Conservation (phyloP, 2,329 filamentous ascomycete genomes). For the Ophiostoma triangulosporum region DNA sequence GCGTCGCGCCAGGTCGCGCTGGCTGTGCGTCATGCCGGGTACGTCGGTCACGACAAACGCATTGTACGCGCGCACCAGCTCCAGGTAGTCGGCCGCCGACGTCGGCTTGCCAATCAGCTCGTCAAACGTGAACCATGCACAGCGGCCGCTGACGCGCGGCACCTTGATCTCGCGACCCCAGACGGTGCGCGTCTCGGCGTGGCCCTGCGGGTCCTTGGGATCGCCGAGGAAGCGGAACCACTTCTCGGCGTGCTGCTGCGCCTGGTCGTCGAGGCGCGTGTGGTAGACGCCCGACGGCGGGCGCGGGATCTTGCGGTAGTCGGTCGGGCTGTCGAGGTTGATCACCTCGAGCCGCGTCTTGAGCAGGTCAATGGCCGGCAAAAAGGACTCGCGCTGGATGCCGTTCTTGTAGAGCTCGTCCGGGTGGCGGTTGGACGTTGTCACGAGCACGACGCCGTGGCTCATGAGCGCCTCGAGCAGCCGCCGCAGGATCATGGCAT, state of each 20-base stretch:
- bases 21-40: conserved; percentile 76
- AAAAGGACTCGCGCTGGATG: conserved; percentile 87
- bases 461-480: conserved; percentile 86
- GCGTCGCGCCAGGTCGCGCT: conserved; percentile 74
- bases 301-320: conserved; percentile 93
- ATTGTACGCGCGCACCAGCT: conserved; percentile 79
- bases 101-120: conserved; percentile 82
- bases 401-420: conserved; percentile 97
- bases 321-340: conserved; percentile 87
- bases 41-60: conserved; percentile 86
- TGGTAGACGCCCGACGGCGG: conserved; percentile 92
- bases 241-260: conserved; percentile 70
- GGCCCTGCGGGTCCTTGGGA: conserved; percentile 58
- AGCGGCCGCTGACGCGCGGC: conserved; percentile 73
- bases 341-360: conserved; percentile 75
- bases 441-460: conserved; percentile 91
- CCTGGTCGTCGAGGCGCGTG: conserved; percentile 67
- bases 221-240: conserved; percentile 96
- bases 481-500: conserved; percentile 84
- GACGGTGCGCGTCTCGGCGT: conserved; percentile 65
- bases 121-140: conserved; percentile 83
- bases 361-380: conserved; percentile 87
- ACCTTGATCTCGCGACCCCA: conserved; percentile 89
- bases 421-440: conserved; percentile 92
- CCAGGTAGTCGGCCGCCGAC: conserved; percentile 88